These are phyloP conservation scores for Sporopachydermia lactativora DNA, from an alignment of 805 yeast species.

Conservation along the genomic window DNA sequence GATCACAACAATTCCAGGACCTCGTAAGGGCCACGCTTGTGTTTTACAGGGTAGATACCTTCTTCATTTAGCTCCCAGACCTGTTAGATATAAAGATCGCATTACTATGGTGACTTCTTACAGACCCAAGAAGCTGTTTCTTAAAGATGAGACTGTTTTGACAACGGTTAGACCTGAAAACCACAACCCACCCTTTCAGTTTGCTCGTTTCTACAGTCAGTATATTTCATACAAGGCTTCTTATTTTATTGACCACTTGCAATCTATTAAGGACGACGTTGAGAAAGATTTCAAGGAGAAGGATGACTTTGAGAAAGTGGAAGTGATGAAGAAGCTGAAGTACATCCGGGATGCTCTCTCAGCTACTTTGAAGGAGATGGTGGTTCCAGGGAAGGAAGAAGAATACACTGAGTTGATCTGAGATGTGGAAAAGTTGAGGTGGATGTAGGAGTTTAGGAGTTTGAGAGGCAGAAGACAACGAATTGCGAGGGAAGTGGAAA, in stretches of 20 bases:
- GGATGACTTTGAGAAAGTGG: slow-evolving; percentile 4
- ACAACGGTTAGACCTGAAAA: slow-evolving; percentile 13
- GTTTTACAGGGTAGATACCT: slow-evolving; percentile 33
- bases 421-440: too few species aligned
- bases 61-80: slow-evolving; percentile 33
- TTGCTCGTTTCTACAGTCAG: slow-evolving; percentile 13
- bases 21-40: slow-evolving; percentile 35
- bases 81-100: slow-evolving; percentile 22
- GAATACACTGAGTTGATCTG: background rate
- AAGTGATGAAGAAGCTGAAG: slow-evolving; percentile 3
- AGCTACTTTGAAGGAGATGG: slow-evolving; percentile 2
- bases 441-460: too few species aligned
- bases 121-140: slow-evolving; percentile 13
- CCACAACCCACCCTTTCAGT: slow-evolving; percentile 7
- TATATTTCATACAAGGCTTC: slow-evolving; percentile 11
- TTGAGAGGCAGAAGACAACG: too few species aligned
- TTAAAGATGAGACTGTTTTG: slow-evolving; percentile 16
- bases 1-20: slow-evolving; percentile 20
- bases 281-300: background rate
- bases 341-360: background rate
- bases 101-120: slow-evolving; percentile 19
- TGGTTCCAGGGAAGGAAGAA: slow-evolving; percentile 2
- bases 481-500: too few species aligned
- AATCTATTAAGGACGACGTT: slow-evolving; percentile 7
- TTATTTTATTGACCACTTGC: slow-evolving; percentile 10